Conservation (phyloP, 305 asterid species). For the Ruellia speciosa region DNA sequence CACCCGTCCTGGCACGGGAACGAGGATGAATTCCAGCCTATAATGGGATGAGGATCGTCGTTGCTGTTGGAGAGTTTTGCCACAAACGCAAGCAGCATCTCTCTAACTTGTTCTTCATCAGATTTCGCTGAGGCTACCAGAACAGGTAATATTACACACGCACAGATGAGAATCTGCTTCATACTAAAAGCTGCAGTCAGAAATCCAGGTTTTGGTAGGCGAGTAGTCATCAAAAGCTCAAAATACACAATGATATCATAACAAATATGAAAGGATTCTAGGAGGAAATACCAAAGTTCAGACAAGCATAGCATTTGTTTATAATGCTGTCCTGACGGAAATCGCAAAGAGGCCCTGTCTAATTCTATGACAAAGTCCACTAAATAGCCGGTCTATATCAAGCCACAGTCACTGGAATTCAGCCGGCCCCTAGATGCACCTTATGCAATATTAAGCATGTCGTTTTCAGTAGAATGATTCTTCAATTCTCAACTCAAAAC, state of each 20-base stretch:
- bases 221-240: no score
- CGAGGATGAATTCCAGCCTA: conserved; percentile 44
- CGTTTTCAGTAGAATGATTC: conserved; percentile 30
- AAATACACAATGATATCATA: no score
- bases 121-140: conserved; percentile 15
- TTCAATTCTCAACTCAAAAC: conserved; percentile 20
- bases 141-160: conserved; percentile 23
- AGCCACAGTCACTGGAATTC: background rate
- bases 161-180: conserved; percentile 22
- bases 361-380: conserved; percentile 9
- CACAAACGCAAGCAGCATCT: conserved; percentile 32
- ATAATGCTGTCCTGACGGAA: conserved; percentile 19
- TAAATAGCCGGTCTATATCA: background rate
- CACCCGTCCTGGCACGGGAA: conserved; percentile 41
- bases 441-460: background rate
- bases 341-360: conserved; percentile 13
- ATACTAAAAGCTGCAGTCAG: conserved; percentile 16
- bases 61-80: conserved; percentile 31
- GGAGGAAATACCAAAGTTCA: conserved; percentile 17
- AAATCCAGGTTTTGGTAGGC: background rate
- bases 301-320: conserved; percentile 1
- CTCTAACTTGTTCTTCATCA: conserved; percentile 27
- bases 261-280: background rate
- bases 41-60: conserved; percentile 10
- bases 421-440: conserved; percentile 4